These are phyloP conservation scores for Rehmannia glutinosa DNA, from an alignment of 257 asterid species.

Conservation along the genomic window DNA sequence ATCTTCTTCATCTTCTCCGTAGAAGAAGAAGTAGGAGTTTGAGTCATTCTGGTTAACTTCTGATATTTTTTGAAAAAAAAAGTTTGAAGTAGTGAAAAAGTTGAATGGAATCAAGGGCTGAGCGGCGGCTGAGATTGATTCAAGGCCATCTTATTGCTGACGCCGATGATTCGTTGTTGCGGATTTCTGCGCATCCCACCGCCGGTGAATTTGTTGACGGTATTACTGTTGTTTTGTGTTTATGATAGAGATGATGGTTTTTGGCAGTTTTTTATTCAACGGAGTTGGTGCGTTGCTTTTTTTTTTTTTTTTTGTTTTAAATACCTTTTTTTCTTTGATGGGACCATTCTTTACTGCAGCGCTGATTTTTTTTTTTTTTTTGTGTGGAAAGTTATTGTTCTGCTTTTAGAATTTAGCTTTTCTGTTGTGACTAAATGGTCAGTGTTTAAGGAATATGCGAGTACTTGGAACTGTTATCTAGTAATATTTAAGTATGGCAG, in stretches of 20 bases:
- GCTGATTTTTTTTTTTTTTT: neutral
- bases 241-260: neutral
- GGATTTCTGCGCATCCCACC: slow-evolving; percentile 49
- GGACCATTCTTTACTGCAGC: neutral
- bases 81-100: neutral
- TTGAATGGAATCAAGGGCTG: slow-evolving; percentile 55
- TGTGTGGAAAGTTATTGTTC: neutral
- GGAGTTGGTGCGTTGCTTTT: slow-evolving; percentile 5
- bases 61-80: no score
- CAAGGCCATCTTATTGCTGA: slow-evolving; percentile 54
- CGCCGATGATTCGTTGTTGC: slow-evolving; percentile 28
- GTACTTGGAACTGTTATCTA: neutral
- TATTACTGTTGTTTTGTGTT: slow-evolving; percentile 17
- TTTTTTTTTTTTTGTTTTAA: no score
- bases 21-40: neutral
- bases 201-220: slow-evolving; percentile 67
- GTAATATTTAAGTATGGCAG: neutral
- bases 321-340: neutral
- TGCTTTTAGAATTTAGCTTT: neutral
- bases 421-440: neutral
- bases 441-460: neutral
- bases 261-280: neutral
- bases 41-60: neutral
- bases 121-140: slow-evolving; percentile 71
- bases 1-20: neutral